Base-by-base conservation (phyloP, 2,329 filamentous ascomycete species). In the Curvularia spicifera region DNA sequence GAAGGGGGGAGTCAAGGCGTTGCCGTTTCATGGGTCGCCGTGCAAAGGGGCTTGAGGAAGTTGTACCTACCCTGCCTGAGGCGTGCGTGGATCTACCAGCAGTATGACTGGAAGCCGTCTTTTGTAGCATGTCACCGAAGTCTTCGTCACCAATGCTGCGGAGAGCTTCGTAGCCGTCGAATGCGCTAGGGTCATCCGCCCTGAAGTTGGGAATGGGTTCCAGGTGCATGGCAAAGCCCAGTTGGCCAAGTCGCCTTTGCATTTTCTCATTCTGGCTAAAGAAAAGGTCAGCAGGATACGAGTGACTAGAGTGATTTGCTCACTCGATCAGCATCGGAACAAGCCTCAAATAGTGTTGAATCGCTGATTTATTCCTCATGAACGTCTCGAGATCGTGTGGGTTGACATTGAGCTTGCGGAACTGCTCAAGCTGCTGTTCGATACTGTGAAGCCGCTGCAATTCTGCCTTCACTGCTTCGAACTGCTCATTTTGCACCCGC, bases 1-100 rank as follows among this genome's bases (percentile, higher is more conserved):
- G 64, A 6, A 67, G 57, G 29, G 66, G 60, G 3, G 72, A 71
- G 28, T 76, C 73, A 5, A 74, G 58, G 42, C 78, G 74, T 37
- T 69, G 68, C 37, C 73, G 69, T 58, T 75, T 76, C 8, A 59
- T 22, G 7, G 73, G 71, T 7, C 72, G 68, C 22, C 65, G 62
- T 15, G 35, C 29, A 18, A 67, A 62, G 4, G 62, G 53, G 26
- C 60, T 64, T 2, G 59, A 59, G 10, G 56, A 45, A 6, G 44
- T 47, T 13, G 33, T 53, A 9, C 53, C 54, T 49, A 46, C 29
- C 39, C 61, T 57, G 2, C 56, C 60, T 5, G 59, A 57, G 5
- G 60, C 53, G 40, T 67, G 57, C 39, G 59, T 64, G 4, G 70
- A 74, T 22, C 67, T 57, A 15, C 66, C 67, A 20, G 55, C 61